Percentiles rank a stretch among this genome's conserved stretches.
phyloP scores from a whole-genome alignment of 495 filamentous ascomycete species.

The Podospora australis region DNA sequence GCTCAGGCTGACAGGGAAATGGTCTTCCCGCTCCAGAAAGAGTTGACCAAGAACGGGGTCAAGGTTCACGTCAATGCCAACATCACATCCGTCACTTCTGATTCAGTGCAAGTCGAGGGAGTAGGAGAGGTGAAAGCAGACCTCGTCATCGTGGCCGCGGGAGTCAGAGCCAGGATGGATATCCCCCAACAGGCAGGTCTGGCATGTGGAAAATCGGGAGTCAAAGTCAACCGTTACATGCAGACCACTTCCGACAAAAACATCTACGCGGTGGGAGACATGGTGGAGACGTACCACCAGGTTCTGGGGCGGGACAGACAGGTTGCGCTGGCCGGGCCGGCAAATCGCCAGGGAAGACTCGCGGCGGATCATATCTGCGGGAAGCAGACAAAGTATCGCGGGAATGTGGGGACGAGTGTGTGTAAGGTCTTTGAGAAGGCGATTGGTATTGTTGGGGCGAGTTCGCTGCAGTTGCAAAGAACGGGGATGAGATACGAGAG shows the following conservation, averaged over 20 bases:
- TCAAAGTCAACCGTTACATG: constrained; percentile 22
- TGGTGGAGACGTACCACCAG: constrained; percentile 25
- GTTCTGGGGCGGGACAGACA: constrained; percentile 7
- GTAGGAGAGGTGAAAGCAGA: constrained; percentile 11
- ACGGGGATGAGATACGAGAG: constrained; percentile 10
- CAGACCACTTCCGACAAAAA: constrained; percentile 26
- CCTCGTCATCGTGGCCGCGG: constrained; percentile 19
- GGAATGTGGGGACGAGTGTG: constrained; percentile 22
- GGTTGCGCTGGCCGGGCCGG: constrained; percentile 28
- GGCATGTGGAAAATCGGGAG: constrained; percentile 16
- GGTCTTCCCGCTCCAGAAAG: constrained; percentile 19
- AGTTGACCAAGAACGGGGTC: constrained; percentile 19
- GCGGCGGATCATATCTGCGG: constrained; percentile 28
- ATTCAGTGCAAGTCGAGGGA: not conserved
- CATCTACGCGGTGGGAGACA: constrained; percentile 32
- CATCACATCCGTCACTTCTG: constrained; percentile 4
- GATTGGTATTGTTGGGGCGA: constrained; percentile 20
- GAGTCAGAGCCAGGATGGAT: constrained; percentile 18
- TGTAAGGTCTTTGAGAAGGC: constrained; percentile 25
- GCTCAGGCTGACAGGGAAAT: constrained; percentile 26
- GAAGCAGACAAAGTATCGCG: constrained; percentile 15
- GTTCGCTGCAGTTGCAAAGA: constrained; percentile 6
- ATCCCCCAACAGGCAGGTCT: constrained; percentile 22
- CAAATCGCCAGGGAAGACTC: constrained; percentile 28
- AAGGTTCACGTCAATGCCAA: constrained; percentile 14